These are phyloP conservation scores for Pseudodiploospora longispora DNA, from an alignment of 2,329 filamentous ascomycete species.

Conservation along the genomic window DNA sequence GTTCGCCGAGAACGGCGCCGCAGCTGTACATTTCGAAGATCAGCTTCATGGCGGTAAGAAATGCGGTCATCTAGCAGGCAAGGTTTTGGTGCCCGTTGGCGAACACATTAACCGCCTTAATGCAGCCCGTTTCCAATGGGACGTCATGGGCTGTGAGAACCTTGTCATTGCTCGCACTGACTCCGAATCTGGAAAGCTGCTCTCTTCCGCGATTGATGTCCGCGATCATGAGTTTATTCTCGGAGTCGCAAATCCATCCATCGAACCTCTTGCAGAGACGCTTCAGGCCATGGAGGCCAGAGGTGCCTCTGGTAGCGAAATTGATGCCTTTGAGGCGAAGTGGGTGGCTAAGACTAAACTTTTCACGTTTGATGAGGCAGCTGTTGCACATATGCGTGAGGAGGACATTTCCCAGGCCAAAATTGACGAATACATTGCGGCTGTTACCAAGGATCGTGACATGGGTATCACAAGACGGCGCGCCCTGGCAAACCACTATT, in stretches of 20 bases:
- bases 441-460: conserved; percentile 56
- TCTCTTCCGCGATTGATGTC: conserved; percentile 85
- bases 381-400: conserved; percentile 61
- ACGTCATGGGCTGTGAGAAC: conserved; percentile 94
- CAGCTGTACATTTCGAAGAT: conserved; percentile 95
- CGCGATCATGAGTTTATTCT: conserved; percentile 97
- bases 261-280: conserved; percentile 76
- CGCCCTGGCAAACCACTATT: conserved; percentile 58
- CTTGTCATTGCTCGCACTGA: conserved; percentile 92
- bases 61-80: conserved; percentile 92
- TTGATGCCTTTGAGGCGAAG: conserved; percentile 75
- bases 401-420: conserved; percentile 56
- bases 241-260: conserved; percentile 65
- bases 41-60: conserved; percentile 98
- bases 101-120: conserved; percentile 95
- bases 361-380: conserved; percentile 87
- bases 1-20: conserved; percentile 94
- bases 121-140: conserved; percentile 93
- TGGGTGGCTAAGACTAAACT: conserved; percentile 86
- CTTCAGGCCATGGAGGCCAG: conserved; percentile 81
- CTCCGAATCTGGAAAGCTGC: conserved; percentile 83
- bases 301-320: conserved; percentile 69
- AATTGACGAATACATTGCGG: conserved; percentile 59
- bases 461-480: conserved; percentile 74
- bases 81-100: conserved; percentile 85